phyloP scores from a whole-genome alignment of 805 yeast species.

The Starmerella davenportii region DNA sequence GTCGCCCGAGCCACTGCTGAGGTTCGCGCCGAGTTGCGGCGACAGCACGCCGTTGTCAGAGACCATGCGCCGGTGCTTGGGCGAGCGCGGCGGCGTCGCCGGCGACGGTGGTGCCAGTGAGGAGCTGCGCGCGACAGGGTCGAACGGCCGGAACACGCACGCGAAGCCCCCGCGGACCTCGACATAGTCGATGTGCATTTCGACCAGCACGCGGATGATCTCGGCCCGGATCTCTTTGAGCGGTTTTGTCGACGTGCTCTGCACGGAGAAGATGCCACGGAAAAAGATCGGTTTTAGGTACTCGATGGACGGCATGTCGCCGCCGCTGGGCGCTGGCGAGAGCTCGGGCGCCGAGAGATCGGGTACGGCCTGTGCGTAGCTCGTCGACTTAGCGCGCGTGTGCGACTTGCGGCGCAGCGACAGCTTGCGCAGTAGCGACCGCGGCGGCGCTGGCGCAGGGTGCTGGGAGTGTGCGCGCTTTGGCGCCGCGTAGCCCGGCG shows the following conservation, averaged over 20 bases:
- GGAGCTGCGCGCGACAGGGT: constrained; percentile 13
- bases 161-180: constrained; percentile 91
- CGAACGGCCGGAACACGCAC: constrained; percentile 42
- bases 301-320: constrained; percentile 84
- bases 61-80: constrained; percentile 10
- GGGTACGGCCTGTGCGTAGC: constrained; percentile 5
- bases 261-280: constrained; percentile 87
- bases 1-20: constrained; percentile 16
- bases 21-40: constrained; percentile 3
- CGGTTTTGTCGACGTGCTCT: constrained; percentile 85
- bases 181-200: constrained; percentile 59
- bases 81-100: constrained; percentile 10
- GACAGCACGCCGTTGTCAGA: constrained; percentile 11
- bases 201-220: constrained; percentile 56
- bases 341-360: constrained; percentile 18
- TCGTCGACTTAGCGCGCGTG: constrained; percentile 15
- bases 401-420: constrained; percentile 12
- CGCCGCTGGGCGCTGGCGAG: constrained; percentile 31
- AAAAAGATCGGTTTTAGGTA: constrained; percentile 78
- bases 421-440: constrained; percentile 13
- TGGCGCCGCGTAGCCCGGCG: neutral
- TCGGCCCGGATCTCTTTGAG: constrained; percentile 74
- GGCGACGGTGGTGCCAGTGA: constrained; percentile 7
- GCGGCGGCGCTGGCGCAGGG: neutral
- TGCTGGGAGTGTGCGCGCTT: neutral